Conservation (phyloP, 192 early-diverging fungal genomes). For the Dimargaris xerosporica region DNA sequence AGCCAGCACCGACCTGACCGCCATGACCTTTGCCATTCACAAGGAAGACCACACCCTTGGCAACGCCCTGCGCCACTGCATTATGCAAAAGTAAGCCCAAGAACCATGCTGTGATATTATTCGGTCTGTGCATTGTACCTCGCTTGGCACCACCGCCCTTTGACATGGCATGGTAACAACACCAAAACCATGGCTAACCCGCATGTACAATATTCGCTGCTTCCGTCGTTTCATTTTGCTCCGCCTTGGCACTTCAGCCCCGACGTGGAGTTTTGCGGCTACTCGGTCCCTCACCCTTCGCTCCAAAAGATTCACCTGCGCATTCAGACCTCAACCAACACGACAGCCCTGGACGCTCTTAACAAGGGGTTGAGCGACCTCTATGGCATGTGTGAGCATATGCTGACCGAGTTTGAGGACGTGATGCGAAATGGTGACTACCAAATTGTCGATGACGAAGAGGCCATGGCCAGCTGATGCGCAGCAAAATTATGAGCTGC, state of each 20-base stretch:
- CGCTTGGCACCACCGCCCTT: no score
- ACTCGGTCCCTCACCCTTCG: constrained; percentile 95
- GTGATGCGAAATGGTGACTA: constrained; percentile 42
- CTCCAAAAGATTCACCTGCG: constrained; percentile 82
- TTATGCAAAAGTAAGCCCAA: constrained; percentile 99
- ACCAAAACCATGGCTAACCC: no score
- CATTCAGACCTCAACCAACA: constrained; percentile 78
- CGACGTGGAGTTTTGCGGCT: constrained; percentile 82
- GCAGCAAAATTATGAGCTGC: no score
- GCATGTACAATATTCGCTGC: no score
- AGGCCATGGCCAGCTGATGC: no score
- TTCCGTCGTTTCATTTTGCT: no score
- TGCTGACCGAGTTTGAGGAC: constrained; percentile 42
- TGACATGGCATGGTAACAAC: no score
- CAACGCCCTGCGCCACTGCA: constrained; percentile 77
- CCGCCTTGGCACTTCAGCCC: no score
- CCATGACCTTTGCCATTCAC: constrained; percentile 73
- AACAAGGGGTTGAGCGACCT: constrained; percentile 79
- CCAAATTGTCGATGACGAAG: constrained; percentile 15
- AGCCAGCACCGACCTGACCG: constrained; percentile 48
- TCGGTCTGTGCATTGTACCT: no score
- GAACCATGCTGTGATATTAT: no score
- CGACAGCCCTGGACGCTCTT: constrained; percentile 71
- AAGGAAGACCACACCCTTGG: constrained; percentile 97
- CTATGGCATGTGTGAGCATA: constrained; percentile 47